These are phyloP conservation scores for Zygotorulaspora danielsina DNA, from an alignment of 805 yeast species.

Conservation along the genomic window DNA sequence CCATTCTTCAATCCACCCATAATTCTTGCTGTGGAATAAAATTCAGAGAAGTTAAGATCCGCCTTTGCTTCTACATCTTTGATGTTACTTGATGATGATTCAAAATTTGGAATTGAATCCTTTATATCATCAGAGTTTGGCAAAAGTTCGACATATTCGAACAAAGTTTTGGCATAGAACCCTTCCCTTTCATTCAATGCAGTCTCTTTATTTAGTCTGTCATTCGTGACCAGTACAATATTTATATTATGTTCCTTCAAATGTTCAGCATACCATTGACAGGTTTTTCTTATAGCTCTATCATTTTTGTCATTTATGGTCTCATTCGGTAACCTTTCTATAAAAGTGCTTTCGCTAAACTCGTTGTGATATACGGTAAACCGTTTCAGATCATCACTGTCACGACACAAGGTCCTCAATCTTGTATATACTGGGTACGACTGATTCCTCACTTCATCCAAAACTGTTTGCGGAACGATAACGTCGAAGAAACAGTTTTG, in stretches of 20 bases:
- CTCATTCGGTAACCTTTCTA: constrained; percentile 59
- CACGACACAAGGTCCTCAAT: constrained; percentile 67
- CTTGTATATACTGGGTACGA: constrained; percentile 87
- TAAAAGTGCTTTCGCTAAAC: constrained; percentile 67
- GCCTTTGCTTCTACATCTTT: constrained; percentile 27
- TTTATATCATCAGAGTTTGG: constrained; percentile 70
- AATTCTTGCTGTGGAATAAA: constrained; percentile 72
- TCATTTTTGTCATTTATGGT: constrained; percentile 86
- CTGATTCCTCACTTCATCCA: constrained; percentile 86
- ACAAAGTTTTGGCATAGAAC: constrained; percentile 51
- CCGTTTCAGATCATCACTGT: constrained; percentile 55
- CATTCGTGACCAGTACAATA: constrained; percentile 69
- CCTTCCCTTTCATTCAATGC: constrained; percentile 47
- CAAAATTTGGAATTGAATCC: constrained; percentile 68
- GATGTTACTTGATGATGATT: constrained; percentile 29
- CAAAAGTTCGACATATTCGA: constrained; percentile 65
- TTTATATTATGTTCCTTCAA: constrained; percentile 43
- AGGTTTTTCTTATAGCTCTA: constrained; percentile 75
- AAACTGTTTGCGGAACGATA: constrained; percentile 88
- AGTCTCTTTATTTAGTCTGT: constrained; percentile 56
- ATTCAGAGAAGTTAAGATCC: constrained; percentile 67
- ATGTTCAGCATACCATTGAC: constrained; percentile 70
- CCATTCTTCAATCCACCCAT: constrained; percentile 91
- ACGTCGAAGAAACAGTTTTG: constrained; percentile 77
- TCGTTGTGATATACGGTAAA: constrained; percentile 92